Conservation (phyloP, 148 eudicot genomes). For the Suaeda aralocaspica region DNA sequence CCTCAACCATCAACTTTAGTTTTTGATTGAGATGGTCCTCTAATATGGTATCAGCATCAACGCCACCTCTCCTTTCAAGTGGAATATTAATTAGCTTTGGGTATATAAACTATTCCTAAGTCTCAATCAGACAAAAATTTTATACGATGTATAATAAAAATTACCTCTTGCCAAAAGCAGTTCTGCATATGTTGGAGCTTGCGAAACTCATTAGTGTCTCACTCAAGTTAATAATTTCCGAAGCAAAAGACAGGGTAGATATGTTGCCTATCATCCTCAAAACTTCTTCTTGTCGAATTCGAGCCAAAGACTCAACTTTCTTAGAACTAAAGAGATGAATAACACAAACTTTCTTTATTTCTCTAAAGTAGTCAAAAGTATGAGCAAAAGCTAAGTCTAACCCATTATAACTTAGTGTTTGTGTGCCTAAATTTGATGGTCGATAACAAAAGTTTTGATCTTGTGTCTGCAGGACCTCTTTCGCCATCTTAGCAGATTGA, state of each 20-base stretch:
- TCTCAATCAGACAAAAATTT: too few relatives aligned
- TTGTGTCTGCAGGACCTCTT: constrained; percentile 27
- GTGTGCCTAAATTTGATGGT: constrained; percentile 13
- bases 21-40: too few relatives aligned
- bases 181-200: constrained; percentile 11
- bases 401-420: constrained; percentile 15
- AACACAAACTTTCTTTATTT: constrained; percentile 9
- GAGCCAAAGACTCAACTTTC: constrained; percentile 3
- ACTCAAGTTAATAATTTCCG: background rate
- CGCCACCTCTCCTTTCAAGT: too few relatives aligned
- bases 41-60: too few relatives aligned
- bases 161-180: constrained; percentile 10
- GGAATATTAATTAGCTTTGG: too few relatives aligned
- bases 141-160: background rate
- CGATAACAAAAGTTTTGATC: constrained; percentile 26
- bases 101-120: too few relatives aligned
- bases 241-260: background rate
- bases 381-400: background rate
- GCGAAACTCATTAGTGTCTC: background rate
- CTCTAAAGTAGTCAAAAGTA: background rate
- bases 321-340: constrained; percentile 1
- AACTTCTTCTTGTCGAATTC: constrained; percentile 1
- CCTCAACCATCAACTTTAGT: too few relatives aligned
- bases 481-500: constrained; percentile 19
- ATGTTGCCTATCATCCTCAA: background rate